Evolutionary conservation across 2,329 filamentous ascomycete species (phyloP), one percentile per base, ranked within the genome.

Genomic region (Tolypocladium tropicale): DNA sequence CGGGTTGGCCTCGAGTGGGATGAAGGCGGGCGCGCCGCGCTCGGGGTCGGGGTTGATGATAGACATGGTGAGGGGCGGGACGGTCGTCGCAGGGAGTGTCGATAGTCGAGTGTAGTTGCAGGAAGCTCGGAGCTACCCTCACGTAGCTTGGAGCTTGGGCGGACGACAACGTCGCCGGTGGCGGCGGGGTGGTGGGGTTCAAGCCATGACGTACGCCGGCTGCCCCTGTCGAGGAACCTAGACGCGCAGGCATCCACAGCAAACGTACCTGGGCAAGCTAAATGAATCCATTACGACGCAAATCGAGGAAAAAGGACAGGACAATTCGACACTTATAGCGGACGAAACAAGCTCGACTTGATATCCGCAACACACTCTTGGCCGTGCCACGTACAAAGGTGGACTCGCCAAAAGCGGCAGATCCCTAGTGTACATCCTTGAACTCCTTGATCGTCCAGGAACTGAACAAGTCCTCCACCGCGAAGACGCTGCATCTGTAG

Each of bases 1-100:
- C 0, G 94, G 92, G 76, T 96, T 96, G 64, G 83, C 83, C 66
- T 86, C 83, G 68, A 82, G 79, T 25, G 79, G 80, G 63, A 84
- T 77, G 72, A 84, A 84, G 65, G 79, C 73, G 9, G 72, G 72
- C 0, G 71, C 67, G 55, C 65, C 61, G 37, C 66, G 58, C 28
- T 67, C 61, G 23, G 74, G 73, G 59, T 78, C 71, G 54, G 74
- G 76, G 62, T 74, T 66, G 32, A 68, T 72, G 28, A 62, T 63
- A 23, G 70, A 70, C 71, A 73, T 73, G 48, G 55, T 28, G n/a
- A 32, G 37, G 21, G n/a, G n/a, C n/a, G n/a, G n/a, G n/a, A n/a
- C n/a, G n/a, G n/a, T n/a, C n/a, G n/a, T n/a, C n/a, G n/a, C n/a
- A n/a, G n/a, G n/a, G n/a, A 41, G 6, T 6, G 18, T 43, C 23